Evolutionary conservation across 371 early-diverging fungal genomes (phyloP), one percentile per base, ranked within the genome.

Genomic region (Conidiobolus coronatus): DNA sequence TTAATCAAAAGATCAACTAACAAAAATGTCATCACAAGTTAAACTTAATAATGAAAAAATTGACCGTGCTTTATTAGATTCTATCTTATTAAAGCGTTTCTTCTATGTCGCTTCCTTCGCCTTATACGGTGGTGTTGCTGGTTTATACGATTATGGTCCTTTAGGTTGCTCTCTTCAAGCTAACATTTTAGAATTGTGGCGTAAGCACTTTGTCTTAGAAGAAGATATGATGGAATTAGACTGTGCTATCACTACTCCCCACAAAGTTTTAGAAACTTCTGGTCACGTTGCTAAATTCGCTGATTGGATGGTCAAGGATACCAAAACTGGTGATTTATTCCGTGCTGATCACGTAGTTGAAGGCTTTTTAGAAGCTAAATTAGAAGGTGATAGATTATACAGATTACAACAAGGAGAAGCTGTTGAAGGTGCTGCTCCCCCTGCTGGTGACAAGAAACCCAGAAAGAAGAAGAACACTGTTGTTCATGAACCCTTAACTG

Each of bases 251-350:
- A 78, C 98, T 66, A 96, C 97, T 20, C 97, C 97, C 5, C 76
- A 89, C 51, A 83, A 88, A 36, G 99, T 99, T 24, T 68, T 99
- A 36, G 95, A 99, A 71, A 89, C 96, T 19, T 94, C 95, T 36
- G 99, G 99, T 41, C 99, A 99, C 71, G 98, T 99, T 15, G 99
- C 97, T 42, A 89, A 91, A 55, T 99, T 99, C 65, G 79, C 91
- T 46, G 99, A 99, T 70, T 90, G 86, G 73, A 92, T 99, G 89
- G 81, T 86, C 63, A 83, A 79, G 56, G 99, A 97, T 66, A 60
- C 73, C 34, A 80, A 79, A 61, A 92, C 76, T 53, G 93, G 95
- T 48, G 93, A 94, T 48, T 82, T 91, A 50, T 93, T 84, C 75
- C 78, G 99, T 53, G 98, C 97, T 34, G 99, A 99, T 67, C 99